A percentile compares a stretch with the other conserved stretches of the same genome.
Conservation (phyloP, 257 asterid genomes). For the Petrea volubilis region DNA sequence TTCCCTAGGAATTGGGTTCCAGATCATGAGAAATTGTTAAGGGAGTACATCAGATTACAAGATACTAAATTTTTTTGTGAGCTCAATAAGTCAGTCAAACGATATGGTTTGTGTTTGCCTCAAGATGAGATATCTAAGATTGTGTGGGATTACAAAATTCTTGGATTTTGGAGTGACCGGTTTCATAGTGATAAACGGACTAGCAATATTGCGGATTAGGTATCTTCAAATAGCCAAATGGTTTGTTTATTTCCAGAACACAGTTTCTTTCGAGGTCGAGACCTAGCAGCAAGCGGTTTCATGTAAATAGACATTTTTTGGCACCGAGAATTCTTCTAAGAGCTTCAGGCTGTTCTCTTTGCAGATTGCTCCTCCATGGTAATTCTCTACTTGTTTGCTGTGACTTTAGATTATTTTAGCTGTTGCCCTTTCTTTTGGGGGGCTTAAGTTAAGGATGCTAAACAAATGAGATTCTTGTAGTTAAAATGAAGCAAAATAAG, state of each 20-base stretch:
- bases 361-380: too few species aligned
- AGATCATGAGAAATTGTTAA: conserved; percentile 73
- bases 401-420: conserved; percentile 4
- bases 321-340: too few species aligned
- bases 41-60: conserved; percentile 71
- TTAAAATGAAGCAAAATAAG: too few species aligned
- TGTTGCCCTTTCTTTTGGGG: neutral
- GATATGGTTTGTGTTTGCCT: conserved; percentile 58
- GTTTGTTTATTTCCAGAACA: neutral
- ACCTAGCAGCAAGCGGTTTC: neutral
- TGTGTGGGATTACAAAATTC: conserved; percentile 81
- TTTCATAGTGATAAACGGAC: conserved; percentile 31
- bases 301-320: too few species aligned
- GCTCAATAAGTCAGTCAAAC: conserved; percentile 62
- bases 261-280: neutral
- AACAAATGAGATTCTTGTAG: too few species aligned
- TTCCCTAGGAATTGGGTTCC: conserved; percentile 92
- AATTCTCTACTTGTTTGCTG: too few species aligned
- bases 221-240: neutral
- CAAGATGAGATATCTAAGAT: conserved; percentile 78
- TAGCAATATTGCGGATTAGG: conserved; percentile 18
- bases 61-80: conserved; percentile 77
- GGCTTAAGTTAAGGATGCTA: too few species aligned
- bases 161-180: conserved; percentile 55
- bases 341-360: too few species aligned